These are phyloP conservation scores for Aspergillus affinis DNA, from an alignment of 495 filamentous ascomycete species.

Conservation along the genomic window DNA sequence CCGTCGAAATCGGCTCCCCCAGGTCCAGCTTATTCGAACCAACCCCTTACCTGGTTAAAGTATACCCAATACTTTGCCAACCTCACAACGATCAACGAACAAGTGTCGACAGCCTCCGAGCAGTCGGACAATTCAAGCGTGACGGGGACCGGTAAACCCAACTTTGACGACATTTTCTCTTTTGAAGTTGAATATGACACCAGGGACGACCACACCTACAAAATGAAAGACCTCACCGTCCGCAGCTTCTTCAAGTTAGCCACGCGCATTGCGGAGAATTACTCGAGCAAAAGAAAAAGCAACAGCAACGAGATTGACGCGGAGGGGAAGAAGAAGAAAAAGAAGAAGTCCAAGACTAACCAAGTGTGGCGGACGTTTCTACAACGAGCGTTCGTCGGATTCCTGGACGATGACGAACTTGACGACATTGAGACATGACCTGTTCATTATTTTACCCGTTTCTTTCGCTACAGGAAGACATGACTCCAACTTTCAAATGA, in stretches of 20 bases:
- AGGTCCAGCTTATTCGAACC: conserved; percentile 88
- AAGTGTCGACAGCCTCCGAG: conserved; percentile 31
- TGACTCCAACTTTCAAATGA: neutral
- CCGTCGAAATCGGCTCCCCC: conserved; percentile 74
- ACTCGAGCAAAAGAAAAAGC: conserved; percentile 27
- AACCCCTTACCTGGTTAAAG: conserved; percentile 70
- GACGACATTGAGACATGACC: conserved; percentile 16
- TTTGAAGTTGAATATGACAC: conserved; percentile 90
- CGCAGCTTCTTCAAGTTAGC: conserved; percentile 78
- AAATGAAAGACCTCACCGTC: conserved; percentile 81
- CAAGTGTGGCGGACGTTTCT: conserved; percentile 72
- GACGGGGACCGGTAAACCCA: conserved; percentile 20
- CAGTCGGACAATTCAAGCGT: neutral
- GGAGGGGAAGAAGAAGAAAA: conserved; percentile 16
- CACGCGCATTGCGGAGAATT: conserved; percentile 65
- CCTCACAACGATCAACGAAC: conserved; percentile 79
- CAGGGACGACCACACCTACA: conserved; percentile 68
- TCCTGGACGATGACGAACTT: conserved; percentile 39
- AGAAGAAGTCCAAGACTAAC: conserved; percentile 50
- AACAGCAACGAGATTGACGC: conserved; percentile 17
- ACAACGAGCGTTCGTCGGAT: conserved; percentile 75
- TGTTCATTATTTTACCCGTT: neutral
- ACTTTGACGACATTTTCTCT: conserved; percentile 56
- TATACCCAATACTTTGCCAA: conserved; percentile 95
- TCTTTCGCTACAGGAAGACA: neutral